These are phyloP conservation scores for Termitomyces heimii DNA, from an alignment of 768 basidiomycete genomes.

Conservation along the genomic window DNA sequence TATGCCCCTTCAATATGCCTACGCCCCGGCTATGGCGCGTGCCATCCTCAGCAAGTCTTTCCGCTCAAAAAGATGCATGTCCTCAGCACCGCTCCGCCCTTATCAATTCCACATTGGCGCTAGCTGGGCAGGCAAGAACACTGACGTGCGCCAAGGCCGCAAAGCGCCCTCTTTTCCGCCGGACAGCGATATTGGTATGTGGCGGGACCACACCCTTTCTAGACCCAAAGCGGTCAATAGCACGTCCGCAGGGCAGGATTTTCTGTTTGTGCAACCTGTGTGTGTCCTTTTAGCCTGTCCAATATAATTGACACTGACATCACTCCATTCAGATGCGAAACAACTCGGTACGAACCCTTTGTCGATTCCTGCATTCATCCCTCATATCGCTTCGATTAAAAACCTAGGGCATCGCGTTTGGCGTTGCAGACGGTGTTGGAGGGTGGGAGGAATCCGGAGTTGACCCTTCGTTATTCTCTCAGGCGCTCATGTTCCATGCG, in stretches of 20 bases:
- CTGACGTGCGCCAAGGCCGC: constrained; percentile 20
- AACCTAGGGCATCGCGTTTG: constrained; percentile 71
- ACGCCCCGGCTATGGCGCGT: constrained; percentile 9
- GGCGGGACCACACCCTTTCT: constrained; percentile 62
- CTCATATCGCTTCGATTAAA: neutral
- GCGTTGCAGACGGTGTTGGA: constrained; percentile 90
- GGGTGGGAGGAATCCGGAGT: constrained; percentile 84
- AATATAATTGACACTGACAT: neutral
- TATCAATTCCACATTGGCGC: constrained; percentile 74
- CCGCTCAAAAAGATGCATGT: constrained; percentile 8
- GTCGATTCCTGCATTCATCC: constrained; percentile 9
- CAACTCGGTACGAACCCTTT: constrained; percentile 57
- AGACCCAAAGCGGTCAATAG: constrained; percentile 33
- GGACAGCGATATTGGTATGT: constrained; percentile 54
- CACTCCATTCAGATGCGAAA: constrained; percentile 57
- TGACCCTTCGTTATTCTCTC: constrained; percentile 87
- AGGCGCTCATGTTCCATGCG: constrained; percentile 86
- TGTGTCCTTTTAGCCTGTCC: constrained; percentile 16
- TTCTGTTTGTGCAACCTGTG: constrained; percentile 63
- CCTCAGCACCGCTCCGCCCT: constrained; percentile 26
- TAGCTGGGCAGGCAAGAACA: constrained; percentile 69
- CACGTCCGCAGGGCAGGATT: constrained; percentile 41
- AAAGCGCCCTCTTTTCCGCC: constrained; percentile 46
- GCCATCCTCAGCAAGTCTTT: constrained; percentile 11
- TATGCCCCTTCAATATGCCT: constrained; percentile 8